Conservation (phyloP, 2,329 filamentous ascomycete species). For the Trichoderma oligosporum region DNA sequence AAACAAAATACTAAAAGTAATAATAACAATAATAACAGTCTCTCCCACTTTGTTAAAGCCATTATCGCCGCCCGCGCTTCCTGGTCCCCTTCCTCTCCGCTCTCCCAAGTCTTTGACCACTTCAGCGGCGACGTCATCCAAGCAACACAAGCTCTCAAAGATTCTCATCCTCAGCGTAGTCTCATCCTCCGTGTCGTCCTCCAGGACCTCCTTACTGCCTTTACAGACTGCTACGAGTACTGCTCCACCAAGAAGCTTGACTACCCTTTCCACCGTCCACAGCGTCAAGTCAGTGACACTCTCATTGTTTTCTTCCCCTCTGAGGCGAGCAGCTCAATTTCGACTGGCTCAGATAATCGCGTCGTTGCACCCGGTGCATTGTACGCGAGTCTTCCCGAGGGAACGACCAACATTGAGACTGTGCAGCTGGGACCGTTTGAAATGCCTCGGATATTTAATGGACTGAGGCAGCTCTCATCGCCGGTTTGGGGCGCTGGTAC, state of each 20-base stretch:
- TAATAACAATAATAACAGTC: too few relatives aligned
- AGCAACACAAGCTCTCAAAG: slow-evolving; percentile 37
- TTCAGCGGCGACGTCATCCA: slow-evolving; percentile 38
- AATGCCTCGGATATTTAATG: slow-evolving; percentile 30
- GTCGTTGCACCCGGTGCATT: background rate
- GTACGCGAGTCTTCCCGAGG: background rate
- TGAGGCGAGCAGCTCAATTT: background rate
- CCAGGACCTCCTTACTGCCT: slow-evolving; percentile 21
- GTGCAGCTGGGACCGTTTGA: slow-evolving; percentile 23
- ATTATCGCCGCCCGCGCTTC: slow-evolving; percentile 19
- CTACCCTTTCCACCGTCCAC: slow-evolving; percentile 26
- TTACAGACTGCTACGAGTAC: slow-evolving; percentile 26
- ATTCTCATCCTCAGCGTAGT: slow-evolving; percentile 25
- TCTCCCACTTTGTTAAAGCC: slow-evolving; percentile 19
- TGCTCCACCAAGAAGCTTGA: slow-evolving; percentile 7
- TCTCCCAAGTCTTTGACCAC: slow-evolving; percentile 23
- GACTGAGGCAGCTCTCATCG: slow-evolving; percentile 33
- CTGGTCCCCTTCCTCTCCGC: slow-evolving; percentile 9
- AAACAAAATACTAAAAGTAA: too few relatives aligned
- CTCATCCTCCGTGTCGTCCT: slow-evolving; percentile 22
- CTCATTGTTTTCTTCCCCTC: slow-evolving; percentile 27
- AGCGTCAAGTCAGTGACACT: slow-evolving; percentile 33
- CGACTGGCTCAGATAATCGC: too few relatives aligned
- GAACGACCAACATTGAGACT: slow-evolving; percentile 22
- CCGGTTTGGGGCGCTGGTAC: slow-evolving; percentile 29